These are phyloP conservation scores for Diplodia corticola DNA, from an alignment of 2,329 filamentous ascomycete genomes.

Conservation along the genomic window DNA sequence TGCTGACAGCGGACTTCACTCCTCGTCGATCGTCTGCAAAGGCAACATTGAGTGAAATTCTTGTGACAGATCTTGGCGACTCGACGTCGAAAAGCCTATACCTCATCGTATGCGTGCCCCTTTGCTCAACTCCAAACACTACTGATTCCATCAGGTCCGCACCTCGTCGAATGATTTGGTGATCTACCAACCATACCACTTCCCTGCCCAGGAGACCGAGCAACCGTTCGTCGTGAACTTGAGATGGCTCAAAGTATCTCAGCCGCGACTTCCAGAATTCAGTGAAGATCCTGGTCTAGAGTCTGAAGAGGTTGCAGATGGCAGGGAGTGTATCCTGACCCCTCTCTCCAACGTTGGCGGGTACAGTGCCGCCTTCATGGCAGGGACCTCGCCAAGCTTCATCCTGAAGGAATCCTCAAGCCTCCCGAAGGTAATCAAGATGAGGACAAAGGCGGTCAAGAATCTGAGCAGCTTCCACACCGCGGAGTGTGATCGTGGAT, in stretches of 20 bases:
- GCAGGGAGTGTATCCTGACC: constrained; percentile 53
- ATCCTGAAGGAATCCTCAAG: constrained; percentile 80
- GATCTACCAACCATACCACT: constrained; percentile 76
- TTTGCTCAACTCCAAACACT: background rate
- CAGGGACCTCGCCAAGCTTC: constrained; percentile 77
- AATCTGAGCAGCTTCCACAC: constrained; percentile 77
- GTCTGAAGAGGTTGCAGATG: constrained; percentile 51
- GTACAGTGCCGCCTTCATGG: constrained; percentile 79
- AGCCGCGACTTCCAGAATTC: constrained; percentile 64
- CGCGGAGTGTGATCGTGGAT: constrained; percentile 74
- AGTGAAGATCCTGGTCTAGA: constrained; percentile 52
- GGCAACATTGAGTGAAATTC: constrained; percentile 73
- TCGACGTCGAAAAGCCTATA: constrained; percentile 69
- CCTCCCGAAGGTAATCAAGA: constrained; percentile 69
- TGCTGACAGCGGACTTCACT: constrained; percentile 70
- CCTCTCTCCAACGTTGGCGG: constrained; percentile 68
- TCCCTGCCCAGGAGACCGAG: constrained; percentile 36
- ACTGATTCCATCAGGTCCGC: constrained; percentile 58
- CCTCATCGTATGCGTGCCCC: constrained; percentile 65
- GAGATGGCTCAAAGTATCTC: constrained; percentile 74
- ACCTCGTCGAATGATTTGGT: constrained; percentile 79
- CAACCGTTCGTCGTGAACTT: constrained; percentile 58
- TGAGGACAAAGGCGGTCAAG: constrained; percentile 68
- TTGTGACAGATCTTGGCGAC: constrained; percentile 85
- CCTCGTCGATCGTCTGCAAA: constrained; percentile 69